A percentile compares a stretch with the other conserved stretches of the same genome.
These are phyloP conservation scores for Linum tenue DNA, from an alignment of 345 rosid species.

Conservation along the genomic window DNA sequence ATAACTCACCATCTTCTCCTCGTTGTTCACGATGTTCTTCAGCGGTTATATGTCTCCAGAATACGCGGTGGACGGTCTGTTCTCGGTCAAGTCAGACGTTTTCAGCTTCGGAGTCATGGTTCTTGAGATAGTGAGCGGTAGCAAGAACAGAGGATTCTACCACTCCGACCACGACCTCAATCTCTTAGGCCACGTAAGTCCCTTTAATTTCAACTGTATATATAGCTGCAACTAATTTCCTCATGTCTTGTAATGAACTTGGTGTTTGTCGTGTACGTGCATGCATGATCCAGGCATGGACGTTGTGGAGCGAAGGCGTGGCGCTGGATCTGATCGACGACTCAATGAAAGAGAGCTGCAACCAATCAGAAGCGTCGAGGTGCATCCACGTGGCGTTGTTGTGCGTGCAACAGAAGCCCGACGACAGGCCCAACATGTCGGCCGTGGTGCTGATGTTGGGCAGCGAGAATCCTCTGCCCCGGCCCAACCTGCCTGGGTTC, in stretches of 20 bases:
- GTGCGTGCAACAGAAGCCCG: conserved; percentile 3
- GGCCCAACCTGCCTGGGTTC: background rate
- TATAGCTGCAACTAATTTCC: no score
- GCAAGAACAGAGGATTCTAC: background rate
- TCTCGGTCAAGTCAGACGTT: background rate
- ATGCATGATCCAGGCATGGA: background rate
- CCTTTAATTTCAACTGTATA: no score
- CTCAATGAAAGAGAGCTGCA: background rate
- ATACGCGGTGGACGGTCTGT: background rate
- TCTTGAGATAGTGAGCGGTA: background rate
- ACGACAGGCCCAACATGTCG: conserved; percentile 3
- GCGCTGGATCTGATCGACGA: background rate
- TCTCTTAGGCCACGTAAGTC: conserved; percentile 1
- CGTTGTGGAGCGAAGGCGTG: background rate
- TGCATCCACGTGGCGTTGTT: background rate
- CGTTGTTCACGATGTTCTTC: background rate
- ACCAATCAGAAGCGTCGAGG: background rate
- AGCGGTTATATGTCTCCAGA: background rate
- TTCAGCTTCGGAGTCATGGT: background rate
- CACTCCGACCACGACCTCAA: background rate
- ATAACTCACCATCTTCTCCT: no score
- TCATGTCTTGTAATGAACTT: no score
- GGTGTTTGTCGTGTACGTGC: no score
- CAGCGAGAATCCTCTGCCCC: background rate
- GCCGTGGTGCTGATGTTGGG: background rate